Percentiles rank a stretch among this genome's conserved stretches.
Conservation (phyloP, 2,329 filamentous ascomycete species). For the Exophiala viscosa region DNA sequence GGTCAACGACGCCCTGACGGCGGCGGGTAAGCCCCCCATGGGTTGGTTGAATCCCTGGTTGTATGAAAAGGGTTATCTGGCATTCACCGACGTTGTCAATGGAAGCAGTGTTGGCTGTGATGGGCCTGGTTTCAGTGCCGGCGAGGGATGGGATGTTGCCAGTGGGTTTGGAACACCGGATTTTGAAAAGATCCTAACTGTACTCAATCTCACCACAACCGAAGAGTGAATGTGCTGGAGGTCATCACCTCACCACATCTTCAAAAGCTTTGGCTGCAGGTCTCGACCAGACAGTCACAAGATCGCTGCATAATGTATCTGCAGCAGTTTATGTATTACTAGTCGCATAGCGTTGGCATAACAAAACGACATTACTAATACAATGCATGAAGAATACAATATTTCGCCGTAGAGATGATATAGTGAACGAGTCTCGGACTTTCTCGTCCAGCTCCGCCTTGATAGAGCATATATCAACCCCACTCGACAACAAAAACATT, state of each 20-base stretch:
- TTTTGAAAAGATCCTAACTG: conserved; percentile 27
- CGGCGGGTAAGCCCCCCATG: conserved; percentile 47
- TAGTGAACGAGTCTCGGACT: too few species aligned
- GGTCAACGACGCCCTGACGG: conserved; percentile 59
- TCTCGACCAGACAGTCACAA: too few species aligned
- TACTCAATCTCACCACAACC: conserved; percentile 7
- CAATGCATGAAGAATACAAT: too few species aligned
- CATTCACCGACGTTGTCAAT: conserved; percentile 46
- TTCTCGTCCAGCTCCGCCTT: too few species aligned
- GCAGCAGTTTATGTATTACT: too few species aligned
- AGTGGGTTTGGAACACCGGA: conserved; percentile 38
- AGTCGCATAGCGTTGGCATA: too few species aligned
- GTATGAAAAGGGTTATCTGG: conserved; percentile 48
- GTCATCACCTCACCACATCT: too few species aligned
- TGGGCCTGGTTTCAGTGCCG: conserved; percentile 35
- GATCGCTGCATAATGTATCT: too few species aligned
- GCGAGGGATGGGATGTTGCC: conserved; percentile 40
- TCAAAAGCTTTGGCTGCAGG: too few species aligned
- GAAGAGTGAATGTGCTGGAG: neutral
- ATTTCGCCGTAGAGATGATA: too few species aligned
- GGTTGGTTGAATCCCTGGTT: conserved; percentile 62
- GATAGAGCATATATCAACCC: too few species aligned
- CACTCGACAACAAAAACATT: neutral
- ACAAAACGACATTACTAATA: too few species aligned
- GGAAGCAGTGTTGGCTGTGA: conserved; percentile 36